phyloP scores from a whole-genome alignment of 2,329 filamentous ascomycete species.

The Pestalotiopsis sp. region DNA sequence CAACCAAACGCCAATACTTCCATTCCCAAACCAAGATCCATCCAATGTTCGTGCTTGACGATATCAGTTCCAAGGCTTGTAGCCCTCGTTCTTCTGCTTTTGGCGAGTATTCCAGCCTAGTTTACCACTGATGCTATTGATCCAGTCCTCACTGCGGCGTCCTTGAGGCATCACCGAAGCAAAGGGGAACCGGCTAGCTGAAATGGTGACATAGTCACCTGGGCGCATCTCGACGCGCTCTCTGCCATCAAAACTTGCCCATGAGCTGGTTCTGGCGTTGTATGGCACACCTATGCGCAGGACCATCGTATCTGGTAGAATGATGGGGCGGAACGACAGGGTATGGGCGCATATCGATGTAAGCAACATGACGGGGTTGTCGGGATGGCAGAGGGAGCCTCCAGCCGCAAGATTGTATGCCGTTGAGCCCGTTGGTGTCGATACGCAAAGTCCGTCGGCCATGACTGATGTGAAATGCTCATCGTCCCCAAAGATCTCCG shows the following conservation, averaged over 20 bases:
- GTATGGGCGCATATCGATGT: constrained; percentile 95
- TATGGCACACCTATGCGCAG: constrained; percentile 93
- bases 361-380: constrained; percentile 93
- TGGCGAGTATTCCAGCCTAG: constrained; percentile 80
- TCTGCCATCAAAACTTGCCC: constrained; percentile 97
- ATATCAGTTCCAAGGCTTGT: constrained; percentile 43
- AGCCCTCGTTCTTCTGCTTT: constrained; percentile 67
- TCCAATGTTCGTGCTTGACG: background rate
- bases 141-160: constrained; percentile 73
- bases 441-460: constrained; percentile 90
- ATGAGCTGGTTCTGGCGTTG: constrained; percentile 82
- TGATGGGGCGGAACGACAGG: constrained; percentile 92
- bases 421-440: constrained; percentile 91
- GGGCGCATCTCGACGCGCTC: constrained; percentile 79
- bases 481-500: constrained; percentile 91
- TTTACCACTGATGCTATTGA: constrained; percentile 77
- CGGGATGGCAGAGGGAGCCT: constrained; percentile 92
- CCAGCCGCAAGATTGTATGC: constrained; percentile 95
- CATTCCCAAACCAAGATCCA: background rate
- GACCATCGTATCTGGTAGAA: constrained; percentile 93
- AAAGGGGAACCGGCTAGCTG: constrained; percentile 78
- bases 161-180: constrained; percentile 73
- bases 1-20: too few relatives aligned
- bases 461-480: constrained; percentile 93
- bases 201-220: constrained; percentile 84